Evolutionary conservation across 106 monocot species (phyloP).

Genomic region (Apostasia ramifera): DNA sequence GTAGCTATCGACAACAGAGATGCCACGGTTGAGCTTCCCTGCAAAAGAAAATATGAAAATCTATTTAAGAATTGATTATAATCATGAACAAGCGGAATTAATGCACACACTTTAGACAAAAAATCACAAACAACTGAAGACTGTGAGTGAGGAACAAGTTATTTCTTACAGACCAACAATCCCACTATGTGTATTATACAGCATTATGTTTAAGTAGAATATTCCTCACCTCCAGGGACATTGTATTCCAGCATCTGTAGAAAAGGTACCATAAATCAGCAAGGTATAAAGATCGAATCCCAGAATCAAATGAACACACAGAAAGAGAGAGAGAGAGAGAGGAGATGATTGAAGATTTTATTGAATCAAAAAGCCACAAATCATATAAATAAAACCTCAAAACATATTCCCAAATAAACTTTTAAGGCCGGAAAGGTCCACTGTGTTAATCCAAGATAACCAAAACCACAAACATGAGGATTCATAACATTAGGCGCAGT

Average conservation of each 20-base stretch:
- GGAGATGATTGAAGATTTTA: too few relatives aligned
- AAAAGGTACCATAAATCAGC: slow-evolving; percentile 1
- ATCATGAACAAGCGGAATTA: too few relatives aligned
- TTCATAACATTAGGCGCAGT: neutral
- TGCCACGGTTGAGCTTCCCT: slow-evolving; percentile 95
- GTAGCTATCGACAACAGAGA: slow-evolving; percentile 95
- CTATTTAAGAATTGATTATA: too few relatives aligned
- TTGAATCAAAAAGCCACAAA: too few relatives aligned
- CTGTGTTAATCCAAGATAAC: neutral
- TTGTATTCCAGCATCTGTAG: slow-evolving; percentile 98
- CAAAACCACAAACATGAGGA: neutral
- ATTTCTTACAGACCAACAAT: slow-evolving; percentile 5
- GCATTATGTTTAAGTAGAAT: neutral
- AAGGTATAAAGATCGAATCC: neutral
- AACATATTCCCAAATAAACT: neutral
- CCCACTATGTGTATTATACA: neutral
- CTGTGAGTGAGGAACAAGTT: neutral
- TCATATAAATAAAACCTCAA: neutral
- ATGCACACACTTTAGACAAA: too few relatives aligned
- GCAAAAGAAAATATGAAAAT: neutral
- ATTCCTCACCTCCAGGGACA: slow-evolving; percentile 85
- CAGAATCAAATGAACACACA: neutral
- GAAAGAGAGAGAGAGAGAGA: neutral
- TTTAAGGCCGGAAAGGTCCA: neutral
- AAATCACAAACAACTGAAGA: neutral